Percentiles rank a stretch among this genome's conserved stretches.
Conservation (phyloP, 176 grass and related monocot species). For the Hordeum vulgare region DNA sequence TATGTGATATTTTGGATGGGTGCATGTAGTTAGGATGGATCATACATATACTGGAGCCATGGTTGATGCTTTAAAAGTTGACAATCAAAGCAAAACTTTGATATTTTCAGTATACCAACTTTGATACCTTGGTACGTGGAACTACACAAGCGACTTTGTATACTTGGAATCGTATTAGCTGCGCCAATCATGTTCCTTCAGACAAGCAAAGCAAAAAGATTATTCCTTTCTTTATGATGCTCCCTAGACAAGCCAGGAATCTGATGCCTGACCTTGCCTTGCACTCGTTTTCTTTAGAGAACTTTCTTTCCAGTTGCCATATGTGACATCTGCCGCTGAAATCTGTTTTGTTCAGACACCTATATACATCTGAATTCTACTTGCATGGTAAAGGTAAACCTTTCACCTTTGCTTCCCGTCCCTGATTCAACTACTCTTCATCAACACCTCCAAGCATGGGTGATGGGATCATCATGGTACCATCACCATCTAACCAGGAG, state of each 20-base stretch:
- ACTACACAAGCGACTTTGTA: not conserved
- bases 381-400: slow-evolving; percentile 6
- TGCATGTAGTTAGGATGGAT: not conserved
- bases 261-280: slow-evolving; percentile 23
- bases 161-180: not conserved
- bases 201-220: slow-evolving; percentile 30
- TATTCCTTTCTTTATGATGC: slow-evolving; percentile 30
- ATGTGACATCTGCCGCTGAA: not conserved
- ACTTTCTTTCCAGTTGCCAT: not conserved
- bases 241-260: slow-evolving; percentile 47
- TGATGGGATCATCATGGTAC: not conserved
- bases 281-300: slow-evolving; percentile 14
- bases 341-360: not conserved
- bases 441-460: not conserved
- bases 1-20: not conserved
- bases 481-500: not conserved
- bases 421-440: slow-evolving; percentile 19
- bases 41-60: too few relatives aligned
- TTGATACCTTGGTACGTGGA: not conserved
- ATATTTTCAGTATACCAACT: not conserved
- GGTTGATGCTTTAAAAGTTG: not conserved
- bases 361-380: slow-evolving; percentile 13
- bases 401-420: not conserved
- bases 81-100: not conserved
- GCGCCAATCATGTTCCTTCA: not conserved